Evolutionary conservation across 805 yeast species (phyloP), one percentile per base, ranked within the genome.

Genomic region (Yamadazyma insecticola): DNA sequence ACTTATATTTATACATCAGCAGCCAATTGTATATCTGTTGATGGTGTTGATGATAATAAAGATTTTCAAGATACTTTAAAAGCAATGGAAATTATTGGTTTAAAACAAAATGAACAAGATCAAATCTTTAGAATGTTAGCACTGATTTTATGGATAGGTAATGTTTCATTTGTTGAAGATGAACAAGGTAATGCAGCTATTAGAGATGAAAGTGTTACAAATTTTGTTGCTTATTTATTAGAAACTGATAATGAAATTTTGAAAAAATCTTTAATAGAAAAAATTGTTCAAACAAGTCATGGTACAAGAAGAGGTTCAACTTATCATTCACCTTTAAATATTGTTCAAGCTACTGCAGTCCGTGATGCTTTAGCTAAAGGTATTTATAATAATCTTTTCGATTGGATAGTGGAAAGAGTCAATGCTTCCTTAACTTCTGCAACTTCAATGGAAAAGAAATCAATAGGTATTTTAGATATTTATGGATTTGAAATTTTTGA

Each of bases 401-500:
- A 92, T 39, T 89, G 97, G 97, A 88, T 92, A 50, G 97, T 92
- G 12, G 84, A 70, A 33, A 76, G 97, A 51, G 95, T 92, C 26
- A 92, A 92, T 55, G 60, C 67, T 27, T 84, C 97, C 0, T 70
- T 92, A 28, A 47, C 51, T 47, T 53, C 38, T 4, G 40, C 77
- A 1, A 34, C 43, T 5, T 33, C 43, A 22, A 9, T 30, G 9
- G 54, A 51, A 25, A 56, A 60, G 37, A 84, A 81, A 50, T 82
- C 95, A 16, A 81, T 92, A 48, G 97, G 97, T 43, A 89, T 89
- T 46, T 69, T 89, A 51, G 97, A 89, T 75, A 89, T 90, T 44
- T 89, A 89, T 53, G 97, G 97, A 7, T 89, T 89, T 63, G 97
- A 89, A 59, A 90, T 90, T 51, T 89, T 89, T 53, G 96, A 89